A percentile compares a stretch with the other conserved stretches of the same genome.
Conservation (phyloP, 257 asterid species). For the Nicotiana obtusifolia region DNA sequence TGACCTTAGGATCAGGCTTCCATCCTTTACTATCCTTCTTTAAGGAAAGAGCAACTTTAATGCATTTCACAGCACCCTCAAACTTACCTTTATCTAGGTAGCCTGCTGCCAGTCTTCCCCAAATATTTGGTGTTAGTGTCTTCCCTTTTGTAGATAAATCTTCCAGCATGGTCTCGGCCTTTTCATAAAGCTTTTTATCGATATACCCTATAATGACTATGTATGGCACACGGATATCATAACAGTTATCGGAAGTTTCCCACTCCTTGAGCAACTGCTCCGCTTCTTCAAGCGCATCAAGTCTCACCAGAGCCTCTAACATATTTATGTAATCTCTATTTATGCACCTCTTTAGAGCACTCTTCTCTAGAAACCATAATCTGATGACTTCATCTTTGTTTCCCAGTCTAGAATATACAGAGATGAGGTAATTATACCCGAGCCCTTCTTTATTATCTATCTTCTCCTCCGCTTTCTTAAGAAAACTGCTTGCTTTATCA, state of each 20-base stretch:
- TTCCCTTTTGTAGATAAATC: conserved; percentile 35
- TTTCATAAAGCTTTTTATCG: conserved; percentile 43
- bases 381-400: conserved; percentile 55
- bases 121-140: conserved; percentile 31
- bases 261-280: conserved; percentile 58
- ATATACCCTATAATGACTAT: conserved; percentile 41
- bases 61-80: conserved; percentile 40
- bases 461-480: conserved; percentile 55
- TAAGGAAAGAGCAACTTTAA: conserved; percentile 40
- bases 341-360: conserved; percentile 39
- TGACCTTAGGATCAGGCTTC: conserved; percentile 33
- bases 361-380: conserved; percentile 54
- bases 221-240: conserved; percentile 59
- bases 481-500: conserved; percentile 46
- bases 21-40: conserved; percentile 20
- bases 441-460: conserved; percentile 44
- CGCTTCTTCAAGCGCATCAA: conserved; percentile 58
- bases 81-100: conserved; percentile 46
- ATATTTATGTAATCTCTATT: conserved; percentile 59
- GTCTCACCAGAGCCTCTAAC: conserved; percentile 61
- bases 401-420: conserved; percentile 57
- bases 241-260: conserved; percentile 65
- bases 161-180: conserved; percentile 55
- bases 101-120: conserved; percentile 56
- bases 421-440: conserved; percentile 66